A percentile compares a stretch with the other conserved stretches of the same genome.
Conservation (phyloP, 352 stramenopile genomes). For the Pythium aphanidermatum region DNA sequence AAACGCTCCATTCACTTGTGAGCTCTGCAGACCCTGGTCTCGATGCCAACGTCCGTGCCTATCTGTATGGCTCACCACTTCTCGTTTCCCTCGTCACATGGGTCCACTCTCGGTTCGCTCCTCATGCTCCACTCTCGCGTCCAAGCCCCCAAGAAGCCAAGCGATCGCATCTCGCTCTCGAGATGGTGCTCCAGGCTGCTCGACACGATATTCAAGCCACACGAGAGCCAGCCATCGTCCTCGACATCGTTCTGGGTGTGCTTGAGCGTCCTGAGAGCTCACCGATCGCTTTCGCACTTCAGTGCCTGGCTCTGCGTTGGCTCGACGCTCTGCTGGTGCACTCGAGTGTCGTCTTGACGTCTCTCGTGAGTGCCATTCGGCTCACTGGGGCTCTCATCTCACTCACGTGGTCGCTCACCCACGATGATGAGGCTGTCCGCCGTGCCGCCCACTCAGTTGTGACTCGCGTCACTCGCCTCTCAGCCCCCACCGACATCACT, state of each 20-base stretch:
- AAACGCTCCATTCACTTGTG: neutral
- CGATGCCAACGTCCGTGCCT: slow-evolving; percentile 30
- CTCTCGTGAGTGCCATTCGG: slow-evolving; percentile 24
- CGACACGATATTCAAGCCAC: too few species aligned
- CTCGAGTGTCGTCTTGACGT: slow-evolving; percentile 5
- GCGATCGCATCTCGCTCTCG: too few species aligned
- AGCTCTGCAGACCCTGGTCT: neutral
- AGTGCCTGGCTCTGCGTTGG: neutral
- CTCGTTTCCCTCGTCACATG: too few species aligned
- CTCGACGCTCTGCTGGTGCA: slow-evolving; percentile 9
- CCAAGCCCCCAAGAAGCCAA: too few species aligned
- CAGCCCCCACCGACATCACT: slow-evolving; percentile 24
- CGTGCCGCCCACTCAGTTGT: slow-evolving; percentile 17
- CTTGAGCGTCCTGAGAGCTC: neutral
- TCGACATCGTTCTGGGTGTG: neutral
- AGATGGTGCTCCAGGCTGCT: too few species aligned
- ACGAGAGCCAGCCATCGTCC: slow-evolving; percentile 3
- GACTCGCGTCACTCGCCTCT: slow-evolving; percentile 14
- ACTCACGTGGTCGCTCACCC: slow-evolving; percentile 32
- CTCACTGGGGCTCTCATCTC: slow-evolving; percentile 33
- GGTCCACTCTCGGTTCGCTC: too few species aligned
- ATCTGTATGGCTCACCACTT: too few species aligned
- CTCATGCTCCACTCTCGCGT: too few species aligned
- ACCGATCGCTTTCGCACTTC: neutral
- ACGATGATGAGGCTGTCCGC: slow-evolving; percentile 15